Percentiles rank a stretch among this genome's conserved stretches.
Conservation (phyloP, 805 yeast genomes). For the Pichia manshurica region DNA sequence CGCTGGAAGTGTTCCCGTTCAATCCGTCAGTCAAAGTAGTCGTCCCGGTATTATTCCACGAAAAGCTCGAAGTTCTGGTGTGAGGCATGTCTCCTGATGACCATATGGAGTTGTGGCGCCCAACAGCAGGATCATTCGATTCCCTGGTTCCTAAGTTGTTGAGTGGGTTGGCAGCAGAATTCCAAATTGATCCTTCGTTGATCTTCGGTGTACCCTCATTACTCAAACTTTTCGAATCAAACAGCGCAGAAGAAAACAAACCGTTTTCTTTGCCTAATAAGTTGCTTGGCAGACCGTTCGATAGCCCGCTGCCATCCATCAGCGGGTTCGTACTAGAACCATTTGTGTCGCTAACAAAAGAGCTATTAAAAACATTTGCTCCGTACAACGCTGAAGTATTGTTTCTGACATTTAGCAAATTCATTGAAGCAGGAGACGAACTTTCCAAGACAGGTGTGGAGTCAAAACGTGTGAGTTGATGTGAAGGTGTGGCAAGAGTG, state of each 20-base stretch:
- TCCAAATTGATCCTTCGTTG: background rate
- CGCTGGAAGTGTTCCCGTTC: background rate
- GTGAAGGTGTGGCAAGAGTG: too few relatives aligned
- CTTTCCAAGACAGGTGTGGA: background rate
- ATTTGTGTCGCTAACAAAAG: background rate
- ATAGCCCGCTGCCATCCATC: background rate
- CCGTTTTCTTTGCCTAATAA: background rate
- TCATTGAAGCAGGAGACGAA: too few relatives aligned
- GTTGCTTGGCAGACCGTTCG: background rate
- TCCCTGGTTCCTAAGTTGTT: background rate
- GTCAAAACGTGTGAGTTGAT: background rate
- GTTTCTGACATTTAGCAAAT: too few relatives aligned
- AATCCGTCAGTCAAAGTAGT: too few relatives aligned
- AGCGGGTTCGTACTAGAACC: background rate
- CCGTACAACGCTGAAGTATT: background rate
- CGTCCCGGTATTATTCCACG: slow-evolving; percentile 4
- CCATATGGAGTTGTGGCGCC: slow-evolving; percentile 22
- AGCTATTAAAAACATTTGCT: background rate
- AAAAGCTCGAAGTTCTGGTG: background rate
- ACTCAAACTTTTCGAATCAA: slow-evolving; percentile 4
- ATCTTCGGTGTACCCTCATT: background rate
- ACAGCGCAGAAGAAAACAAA: slow-evolving; percentile 2
- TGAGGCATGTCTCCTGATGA: slow-evolving; percentile 11
- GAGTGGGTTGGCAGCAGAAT: background rate
- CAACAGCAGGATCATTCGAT: slow-evolving; percentile 2